Evolutionary conservation across 2,329 filamentous ascomycete species (phyloP), one percentile per base, ranked within the genome.

Genomic region (Paecilomyces fulvus): DNA sequence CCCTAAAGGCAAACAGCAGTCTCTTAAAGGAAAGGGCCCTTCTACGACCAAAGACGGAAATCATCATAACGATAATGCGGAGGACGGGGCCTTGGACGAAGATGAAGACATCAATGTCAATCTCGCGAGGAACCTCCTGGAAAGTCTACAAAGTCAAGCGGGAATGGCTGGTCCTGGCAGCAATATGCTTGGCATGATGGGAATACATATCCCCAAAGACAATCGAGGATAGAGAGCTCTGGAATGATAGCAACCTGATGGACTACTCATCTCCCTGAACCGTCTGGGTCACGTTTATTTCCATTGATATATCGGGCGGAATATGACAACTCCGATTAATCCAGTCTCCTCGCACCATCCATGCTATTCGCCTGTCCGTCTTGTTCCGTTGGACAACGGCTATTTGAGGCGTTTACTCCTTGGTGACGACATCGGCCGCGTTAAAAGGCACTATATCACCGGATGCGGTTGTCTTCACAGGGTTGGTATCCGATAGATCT

Each of bases 111-210:
- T 94, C 28, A 89, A 97, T 68, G 88, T 91, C 63, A 92, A 94
- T 59, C 78, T 99, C 23, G 91, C 89, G 17, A 90, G 88, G 70
- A 97, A 97, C 66, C 78, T 99, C 55, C 78, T 99, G 1, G 90
- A 96, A 70, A 92, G 90, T 64, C 92, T 99, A 73, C 95, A 95
- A 68, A 87, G 89, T 14, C 92, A 97, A 70, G 90, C 80, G 17
- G 94, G 94, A 11, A 83, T 88, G 77, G 80, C 90, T 30, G 94
- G 94, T 0, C 94, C 94, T 0, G 88, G 89, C 1, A 86, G 92
- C 0, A 97, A 96, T 68, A 77, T 99, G 58, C 80, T 99, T 65
- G 87, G 86, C 6, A 82, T 95, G 75, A 88, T 97, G 86, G 91
- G 91, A 0, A 78, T 96, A 61, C 80, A 83, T 46, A 77, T 96